phyloP scores from a whole-genome alignment of 2,329 filamentous ascomycete species.

The Neonectria faginata region DNA sequence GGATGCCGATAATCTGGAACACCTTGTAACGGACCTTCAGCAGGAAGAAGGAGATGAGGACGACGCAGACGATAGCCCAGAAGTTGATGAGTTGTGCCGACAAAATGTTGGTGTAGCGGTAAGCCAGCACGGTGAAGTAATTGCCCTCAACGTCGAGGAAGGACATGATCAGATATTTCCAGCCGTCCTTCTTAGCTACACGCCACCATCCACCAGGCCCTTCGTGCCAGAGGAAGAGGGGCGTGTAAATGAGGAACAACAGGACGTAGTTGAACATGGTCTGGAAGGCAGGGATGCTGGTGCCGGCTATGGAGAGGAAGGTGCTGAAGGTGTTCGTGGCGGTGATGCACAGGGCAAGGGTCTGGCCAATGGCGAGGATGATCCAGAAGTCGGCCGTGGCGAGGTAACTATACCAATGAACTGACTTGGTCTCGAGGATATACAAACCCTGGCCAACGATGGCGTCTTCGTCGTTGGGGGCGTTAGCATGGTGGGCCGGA shows the following conservation, averaged over 20 bases:
- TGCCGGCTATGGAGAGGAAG: conserved; percentile 74
- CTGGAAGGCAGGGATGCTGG: conserved; percentile 94
- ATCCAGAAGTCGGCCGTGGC: conserved; percentile 89
- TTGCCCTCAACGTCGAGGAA: conserved; percentile 97
- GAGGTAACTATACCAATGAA: conserved; percentile 79
- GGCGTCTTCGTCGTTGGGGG: conserved; percentile 43
- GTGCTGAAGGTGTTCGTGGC: conserved; percentile 90
- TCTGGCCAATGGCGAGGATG: conserved; percentile 82
- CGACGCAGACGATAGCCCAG: conserved; percentile 96
- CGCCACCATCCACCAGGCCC: conserved; percentile 77
- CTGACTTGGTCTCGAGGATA: conserved; percentile 64
- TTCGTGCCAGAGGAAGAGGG: conserved; percentile 81
- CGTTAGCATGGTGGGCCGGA: conserved; percentile 21
- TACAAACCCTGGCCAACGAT: conserved; percentile 64
- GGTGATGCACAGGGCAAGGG: conserved; percentile 90
- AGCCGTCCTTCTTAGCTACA: conserved; percentile 78
- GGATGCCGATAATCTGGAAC: conserved; percentile 86
- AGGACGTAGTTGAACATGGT: conserved; percentile 94
- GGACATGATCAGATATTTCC: conserved; percentile 93
- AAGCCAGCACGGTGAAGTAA: conserved; percentile 96
- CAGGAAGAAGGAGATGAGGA: conserved; percentile 83
- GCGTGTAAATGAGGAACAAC: conserved; percentile 83
- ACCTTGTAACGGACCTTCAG: conserved; percentile 90
- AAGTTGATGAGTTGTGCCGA: conserved; percentile 97
- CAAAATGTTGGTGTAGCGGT: conserved; percentile 90